These are phyloP conservation scores for Babesia sp. DNA, from an alignment of 169 alveolate genomes.

Conservation along the genomic window DNA sequence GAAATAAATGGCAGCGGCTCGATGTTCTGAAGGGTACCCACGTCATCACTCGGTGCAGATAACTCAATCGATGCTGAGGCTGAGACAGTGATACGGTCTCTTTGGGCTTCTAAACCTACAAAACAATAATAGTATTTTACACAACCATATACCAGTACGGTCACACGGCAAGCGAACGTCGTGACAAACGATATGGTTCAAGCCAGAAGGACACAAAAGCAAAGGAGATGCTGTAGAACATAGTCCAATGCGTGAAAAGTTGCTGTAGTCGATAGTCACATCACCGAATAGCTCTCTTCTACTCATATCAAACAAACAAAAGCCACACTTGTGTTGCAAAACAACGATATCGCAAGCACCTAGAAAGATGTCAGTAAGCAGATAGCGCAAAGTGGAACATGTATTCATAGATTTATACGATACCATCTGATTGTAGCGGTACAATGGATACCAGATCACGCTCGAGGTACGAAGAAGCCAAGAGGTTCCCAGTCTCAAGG, in stretches of 20 bases:
- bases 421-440: conserved; percentile 43
- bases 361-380: conserved; percentile 6
- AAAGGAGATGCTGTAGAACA: not conserved
- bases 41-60: conserved; percentile 8
- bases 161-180: conserved; percentile 6
- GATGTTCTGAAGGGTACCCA: conserved; percentile 53
- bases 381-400: not conserved
- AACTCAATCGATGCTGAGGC: not conserved
- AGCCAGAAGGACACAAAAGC: conserved; percentile 34
- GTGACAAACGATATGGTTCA: conserved; percentile 7
- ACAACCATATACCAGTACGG: too few species aligned
- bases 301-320: conserved; percentile 3
- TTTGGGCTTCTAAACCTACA: not conserved
- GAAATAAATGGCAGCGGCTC: conserved; percentile 29
- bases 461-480: conserved; percentile 6
- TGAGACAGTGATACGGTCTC: not conserved
- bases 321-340: conserved; percentile 20
- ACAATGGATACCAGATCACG: conserved; percentile 8
- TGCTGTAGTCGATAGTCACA: not conserved
- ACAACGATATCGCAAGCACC: conserved; percentile 15
- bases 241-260: conserved; percentile 12
- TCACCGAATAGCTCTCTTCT: not conserved
- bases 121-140: too few species aligned
- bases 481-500: conserved; percentile 25
- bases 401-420: not conserved